A percentile compares a stretch with the other conserved stretches of the same genome.
These are phyloP conservation scores for Yamadazyma dushanensis DNA, from an alignment of 1,139 yeast genomes.

Conservation along the genomic window DNA sequence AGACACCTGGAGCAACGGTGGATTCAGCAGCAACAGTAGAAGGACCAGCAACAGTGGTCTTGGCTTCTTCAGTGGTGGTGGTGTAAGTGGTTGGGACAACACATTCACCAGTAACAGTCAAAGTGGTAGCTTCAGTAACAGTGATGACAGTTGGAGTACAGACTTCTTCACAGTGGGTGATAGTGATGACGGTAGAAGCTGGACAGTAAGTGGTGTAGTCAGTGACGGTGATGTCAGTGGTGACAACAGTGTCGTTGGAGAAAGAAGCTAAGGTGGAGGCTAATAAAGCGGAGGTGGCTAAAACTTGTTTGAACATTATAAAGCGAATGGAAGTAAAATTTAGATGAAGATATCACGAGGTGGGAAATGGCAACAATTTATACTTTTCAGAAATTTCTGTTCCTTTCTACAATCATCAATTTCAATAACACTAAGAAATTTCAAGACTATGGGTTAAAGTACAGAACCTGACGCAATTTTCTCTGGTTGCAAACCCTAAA, in stretches of 20 bases:
- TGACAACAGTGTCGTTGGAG: slow-evolving; percentile 38
- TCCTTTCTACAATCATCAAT: background rate
- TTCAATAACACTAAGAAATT: background rate
- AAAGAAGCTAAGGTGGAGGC: slow-evolving; percentile 36
- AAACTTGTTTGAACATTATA: slow-evolving; percentile 45
- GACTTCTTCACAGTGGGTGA: slow-evolving; percentile 26
- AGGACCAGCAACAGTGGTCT: slow-evolving; percentile 20
- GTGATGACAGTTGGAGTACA: slow-evolving; percentile 34
- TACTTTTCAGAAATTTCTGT: slow-evolving; percentile 6
- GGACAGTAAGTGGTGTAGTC: slow-evolving; percentile 50
- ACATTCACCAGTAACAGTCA: slow-evolving; percentile 47
- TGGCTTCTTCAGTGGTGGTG: slow-evolving; percentile 23
- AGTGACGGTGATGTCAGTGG: slow-evolving; percentile 41
- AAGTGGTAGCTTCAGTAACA: slow-evolving; percentile 46
- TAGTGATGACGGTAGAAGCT: slow-evolving; percentile 42
- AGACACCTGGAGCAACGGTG: slow-evolving; percentile 13
- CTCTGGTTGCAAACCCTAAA: too few relatives aligned
- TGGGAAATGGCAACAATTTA: slow-evolving; percentile 7
- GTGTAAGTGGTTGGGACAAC: slow-evolving; percentile 46
- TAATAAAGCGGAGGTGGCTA: slow-evolving; percentile 37
- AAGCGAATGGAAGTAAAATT: slow-evolving; percentile 17
- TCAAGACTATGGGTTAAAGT: background rate
- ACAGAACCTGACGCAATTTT: background rate
- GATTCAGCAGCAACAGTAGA: slow-evolving; percentile 11
- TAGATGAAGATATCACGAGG: background rate